A percentile compares a stretch with the other conserved stretches of the same genome.
Evolutionary conservation across 192 early-diverging fungal species (phyloP).

Genomic region (Diversispora eburnea): DNA sequence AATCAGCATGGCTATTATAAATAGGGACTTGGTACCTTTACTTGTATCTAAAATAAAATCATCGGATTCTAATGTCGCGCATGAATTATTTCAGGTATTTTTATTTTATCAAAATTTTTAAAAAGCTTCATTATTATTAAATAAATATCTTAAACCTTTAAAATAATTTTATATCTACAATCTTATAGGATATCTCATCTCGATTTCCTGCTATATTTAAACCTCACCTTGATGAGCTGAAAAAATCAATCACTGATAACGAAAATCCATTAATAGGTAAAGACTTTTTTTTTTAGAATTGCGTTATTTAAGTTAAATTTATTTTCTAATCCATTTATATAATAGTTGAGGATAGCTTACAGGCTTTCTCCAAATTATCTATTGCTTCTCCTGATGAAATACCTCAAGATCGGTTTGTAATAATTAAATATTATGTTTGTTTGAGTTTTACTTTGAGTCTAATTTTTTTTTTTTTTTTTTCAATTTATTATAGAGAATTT

Average conservation of each 20-base stretch:
- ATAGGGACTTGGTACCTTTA: constrained; percentile 60
- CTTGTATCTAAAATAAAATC: constrained; percentile 51
- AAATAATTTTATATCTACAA: neutral
- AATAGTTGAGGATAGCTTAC: constrained; percentile 50
- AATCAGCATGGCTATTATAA: constrained; percentile 69
- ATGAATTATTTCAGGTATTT: constrained; percentile 50
- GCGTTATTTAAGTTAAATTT: neutral
- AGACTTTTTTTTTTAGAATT: neutral
- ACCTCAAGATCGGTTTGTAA: constrained; percentile 28
- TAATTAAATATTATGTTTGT: neutral
- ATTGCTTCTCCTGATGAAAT: constrained; percentile 53
- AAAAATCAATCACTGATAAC: constrained; percentile 36
- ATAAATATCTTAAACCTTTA: neutral
- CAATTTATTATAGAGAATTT: constrained; percentile 29
- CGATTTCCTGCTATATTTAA: constrained; percentile 60
- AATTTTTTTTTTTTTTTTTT: constrained; percentile 8
- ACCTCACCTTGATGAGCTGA: constrained; percentile 51
- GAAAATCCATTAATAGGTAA: constrained; percentile 42
- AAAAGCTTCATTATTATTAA: neutral
- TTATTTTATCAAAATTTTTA: neutral
- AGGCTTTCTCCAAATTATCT: constrained; percentile 69
- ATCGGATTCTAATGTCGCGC: constrained; percentile 35
- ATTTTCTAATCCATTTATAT: neutral
- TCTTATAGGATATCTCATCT: constrained; percentile 40
- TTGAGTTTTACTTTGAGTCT: neutral